A percentile compares a stretch with the other conserved stretches of the same genome.
These are phyloP conservation scores for Alisma plantagoaquatica DNA, from an alignment of 106 monocot genomes.

Conservation along the genomic window DNA sequence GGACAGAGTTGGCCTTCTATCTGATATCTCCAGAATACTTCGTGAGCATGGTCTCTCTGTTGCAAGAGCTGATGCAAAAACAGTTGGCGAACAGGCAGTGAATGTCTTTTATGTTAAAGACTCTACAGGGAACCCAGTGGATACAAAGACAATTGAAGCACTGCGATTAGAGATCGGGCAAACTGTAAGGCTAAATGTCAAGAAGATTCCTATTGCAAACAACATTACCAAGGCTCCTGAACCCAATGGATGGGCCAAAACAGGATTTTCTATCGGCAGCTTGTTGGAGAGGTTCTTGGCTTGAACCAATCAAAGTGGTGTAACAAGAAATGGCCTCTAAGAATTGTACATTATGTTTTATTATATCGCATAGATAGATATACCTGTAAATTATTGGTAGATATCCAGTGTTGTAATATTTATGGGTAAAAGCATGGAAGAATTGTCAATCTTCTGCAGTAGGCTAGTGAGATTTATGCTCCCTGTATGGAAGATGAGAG, in stretches of 20 bases:
- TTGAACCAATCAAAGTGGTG: constrained; percentile 13
- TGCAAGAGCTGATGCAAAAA: constrained; percentile 58
- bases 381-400: too few species aligned
- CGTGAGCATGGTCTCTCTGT: constrained; percentile 79
- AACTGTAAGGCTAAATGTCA: constrained; percentile 79
- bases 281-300: constrained; percentile 49
- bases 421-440: too few species aligned
- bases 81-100: constrained; percentile 58
- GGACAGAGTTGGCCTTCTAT: constrained; percentile 85
- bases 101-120: constrained; percentile 86
- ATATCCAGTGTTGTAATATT: too few species aligned
- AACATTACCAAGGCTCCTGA: constrained; percentile 16
- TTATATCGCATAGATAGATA: too few species aligned
- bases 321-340: too few species aligned
- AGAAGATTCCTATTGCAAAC: constrained; percentile 38
- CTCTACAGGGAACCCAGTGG: constrained; percentile 61
- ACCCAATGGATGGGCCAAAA: constrained; percentile 41
- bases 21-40: constrained; percentile 82
- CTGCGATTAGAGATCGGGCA: constrained; percentile 65
- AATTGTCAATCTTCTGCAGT: too few species aligned
- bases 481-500: too few species aligned
- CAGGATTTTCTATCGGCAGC: constrained; percentile 57
- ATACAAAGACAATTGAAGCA: constrained; percentile 57
- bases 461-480: too few species aligned
- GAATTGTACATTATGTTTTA: too few species aligned